Evolutionary conservation across 1,284 basidiomycete genomes (phyloP).

Genomic region (Mycena sp.): DNA sequence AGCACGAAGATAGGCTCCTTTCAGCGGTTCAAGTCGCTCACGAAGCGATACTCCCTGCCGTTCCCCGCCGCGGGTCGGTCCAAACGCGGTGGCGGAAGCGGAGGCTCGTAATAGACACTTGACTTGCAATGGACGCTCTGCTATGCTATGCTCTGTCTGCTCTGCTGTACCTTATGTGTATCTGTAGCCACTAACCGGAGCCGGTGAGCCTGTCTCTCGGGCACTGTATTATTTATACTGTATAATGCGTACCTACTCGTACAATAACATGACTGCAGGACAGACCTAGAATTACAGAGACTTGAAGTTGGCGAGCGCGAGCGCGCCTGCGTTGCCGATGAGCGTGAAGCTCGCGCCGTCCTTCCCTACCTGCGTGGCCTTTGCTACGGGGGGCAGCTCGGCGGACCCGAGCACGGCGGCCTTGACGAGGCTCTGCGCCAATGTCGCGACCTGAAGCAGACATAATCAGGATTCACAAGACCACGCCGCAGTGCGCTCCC

Average conservation of each 20-base stretch:
- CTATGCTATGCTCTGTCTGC: not conserved
- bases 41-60: slow-evolving; percentile 56
- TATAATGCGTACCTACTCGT: not conserved
- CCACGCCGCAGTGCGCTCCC: not conserved
- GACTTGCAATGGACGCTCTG: not conserved
- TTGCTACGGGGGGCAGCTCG: slow-evolving; percentile 48
- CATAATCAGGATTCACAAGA: not conserved
- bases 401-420: slow-evolving; percentile 56
- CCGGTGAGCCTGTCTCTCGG: not conserved
- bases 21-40: slow-evolving; percentile 48
- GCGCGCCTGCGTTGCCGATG: slow-evolving; percentile 54
- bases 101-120: not conserved
- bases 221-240: slow-evolving; percentile 13
- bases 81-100: slow-evolving; percentile 15
- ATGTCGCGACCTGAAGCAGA: slow-evolving; percentile 46
- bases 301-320: slow-evolving; percentile 50
- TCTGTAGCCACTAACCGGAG: slow-evolving; percentile 22
- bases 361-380: slow-evolving; percentile 46
- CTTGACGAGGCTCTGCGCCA: slow-evolving; percentile 53
- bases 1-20: slow-evolving; percentile 31
- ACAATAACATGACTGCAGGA: not conserved
- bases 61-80: slow-evolving; percentile 38
- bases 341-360: slow-evolving; percentile 51
- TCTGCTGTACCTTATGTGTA: slow-evolving; percentile 11
- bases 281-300: too few relatives aligned